A percentile compares a stretch with the other conserved stretches of the same genome.
These are phyloP conservation scores for Globisporangium alternatum DNA, from an alignment of 352 stramenopile genomes.

Conservation along the genomic window DNA sequence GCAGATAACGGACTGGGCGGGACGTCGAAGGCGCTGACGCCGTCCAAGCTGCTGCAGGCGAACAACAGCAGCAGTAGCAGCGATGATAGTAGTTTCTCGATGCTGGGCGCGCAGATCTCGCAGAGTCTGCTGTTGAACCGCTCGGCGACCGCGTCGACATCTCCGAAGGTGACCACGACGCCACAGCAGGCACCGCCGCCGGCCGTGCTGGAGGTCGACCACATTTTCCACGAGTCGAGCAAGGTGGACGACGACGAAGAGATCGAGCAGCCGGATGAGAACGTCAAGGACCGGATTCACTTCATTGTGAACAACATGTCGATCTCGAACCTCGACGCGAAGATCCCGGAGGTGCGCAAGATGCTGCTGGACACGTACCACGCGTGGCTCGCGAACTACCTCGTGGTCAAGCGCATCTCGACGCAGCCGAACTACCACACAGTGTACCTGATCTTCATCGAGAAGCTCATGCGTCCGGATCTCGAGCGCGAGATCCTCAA, in stretches of 20 bases:
- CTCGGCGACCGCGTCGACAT: conserved; percentile 31
- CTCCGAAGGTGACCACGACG: conserved; percentile 38
- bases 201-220: conserved; percentile 65
- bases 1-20: conserved; percentile 3
- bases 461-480: conserved; percentile 92
- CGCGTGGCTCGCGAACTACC: conserved; percentile 98
- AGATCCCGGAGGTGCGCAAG: conserved; percentile 95
- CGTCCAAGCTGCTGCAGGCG: conserved; percentile 17
- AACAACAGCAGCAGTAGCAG: background rate
- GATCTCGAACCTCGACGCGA: conserved; percentile 95
- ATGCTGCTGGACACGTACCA: conserved; percentile 94
- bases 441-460: conserved; percentile 97
- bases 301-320: conserved; percentile 99
- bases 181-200: conserved; percentile 40
- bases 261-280: conserved; percentile 73
- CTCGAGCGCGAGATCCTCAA: conserved; percentile 94
- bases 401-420: conserved; percentile 98
- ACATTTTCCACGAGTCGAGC: conserved; percentile 82
- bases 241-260: conserved; percentile 57
- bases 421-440: conserved; percentile 99
- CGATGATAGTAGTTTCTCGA: conserved; percentile 11
- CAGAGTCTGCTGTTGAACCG: conserved; percentile 43
- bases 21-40: conserved; percentile 14
- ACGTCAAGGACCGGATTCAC: conserved; percentile 95
- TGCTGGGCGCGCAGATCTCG: conserved; percentile 17